Percentiles rank a stretch among this genome's conserved stretches.
Conservation (phyloP, 768 basidiomycete species). For the Trametes elegans region DNA sequence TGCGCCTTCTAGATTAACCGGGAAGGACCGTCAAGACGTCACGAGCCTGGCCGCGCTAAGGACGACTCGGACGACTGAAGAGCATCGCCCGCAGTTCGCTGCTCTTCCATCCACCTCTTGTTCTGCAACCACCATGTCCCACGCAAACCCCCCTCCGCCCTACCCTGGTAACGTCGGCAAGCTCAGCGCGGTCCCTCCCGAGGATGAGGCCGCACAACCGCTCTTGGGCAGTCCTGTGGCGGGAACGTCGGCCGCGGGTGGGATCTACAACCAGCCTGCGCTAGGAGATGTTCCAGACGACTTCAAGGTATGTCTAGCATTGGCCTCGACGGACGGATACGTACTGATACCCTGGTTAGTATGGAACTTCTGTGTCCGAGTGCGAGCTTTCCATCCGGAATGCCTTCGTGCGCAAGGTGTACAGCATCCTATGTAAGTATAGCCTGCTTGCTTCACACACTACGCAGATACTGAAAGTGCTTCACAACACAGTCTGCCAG, state of each 20-base stretch:
- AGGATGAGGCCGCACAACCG: conserved; percentile 40
- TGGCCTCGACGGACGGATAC: too few species aligned
- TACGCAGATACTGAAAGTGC: not conserved
- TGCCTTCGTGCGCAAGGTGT: conserved; percentile 90
- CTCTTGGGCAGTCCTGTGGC: conserved; percentile 43
- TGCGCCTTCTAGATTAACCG: conserved; percentile 15
- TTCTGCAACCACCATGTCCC: conserved; percentile 20
- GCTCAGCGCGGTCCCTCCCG: conserved; percentile 13
- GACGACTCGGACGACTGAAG: not conserved
- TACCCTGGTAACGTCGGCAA: conserved; percentile 21
- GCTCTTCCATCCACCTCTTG: conserved; percentile 13
- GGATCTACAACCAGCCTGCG: conserved; percentile 72
- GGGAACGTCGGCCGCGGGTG: conserved; percentile 45
- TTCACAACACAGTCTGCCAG: conserved; percentile 55
- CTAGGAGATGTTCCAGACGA: conserved; percentile 84
- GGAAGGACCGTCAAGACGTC: conserved; percentile 13
- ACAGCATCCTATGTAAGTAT: conserved; percentile 79
- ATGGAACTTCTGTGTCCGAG: conserved; percentile 78
- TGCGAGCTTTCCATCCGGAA: conserved; percentile 75
- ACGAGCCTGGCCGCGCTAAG: conserved; percentile 3
- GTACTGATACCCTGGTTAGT: conserved; percentile 48
- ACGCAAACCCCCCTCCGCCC: conserved; percentile 26
- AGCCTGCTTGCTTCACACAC: not conserved
- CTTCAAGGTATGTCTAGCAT: conserved; percentile 67
- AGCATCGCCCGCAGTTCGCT: not conserved